Evolutionary conservation across 495 filamentous ascomycete genomes (phyloP).

Genomic region (Aspergillus bertholletiae): DNA sequence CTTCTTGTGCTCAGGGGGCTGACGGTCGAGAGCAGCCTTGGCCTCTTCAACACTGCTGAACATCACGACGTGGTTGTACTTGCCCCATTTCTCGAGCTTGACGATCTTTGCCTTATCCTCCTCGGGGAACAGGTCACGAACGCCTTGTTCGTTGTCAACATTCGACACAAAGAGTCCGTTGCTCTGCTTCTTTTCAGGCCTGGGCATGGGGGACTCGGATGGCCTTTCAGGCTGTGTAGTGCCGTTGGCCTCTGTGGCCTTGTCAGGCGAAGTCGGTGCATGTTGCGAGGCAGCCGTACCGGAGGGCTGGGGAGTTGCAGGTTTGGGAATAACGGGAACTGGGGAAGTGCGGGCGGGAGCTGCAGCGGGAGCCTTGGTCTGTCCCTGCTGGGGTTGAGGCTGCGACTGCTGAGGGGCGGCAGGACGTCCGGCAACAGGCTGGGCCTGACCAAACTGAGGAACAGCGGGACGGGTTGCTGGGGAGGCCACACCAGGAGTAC

Average conservation of each 20-base stretch:
- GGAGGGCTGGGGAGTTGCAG: conserved; percentile 51
- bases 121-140: conserved; percentile 72
- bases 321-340: conserved; percentile 50
- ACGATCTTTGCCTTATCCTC: conserved; percentile 76
- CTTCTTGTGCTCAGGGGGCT: conserved; percentile 71
- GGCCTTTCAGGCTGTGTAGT: conserved; percentile 34
- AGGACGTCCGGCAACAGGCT: conserved; percentile 22
- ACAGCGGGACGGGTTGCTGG: conserved; percentile 21
- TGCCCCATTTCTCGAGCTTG: conserved; percentile 73
- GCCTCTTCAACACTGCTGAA: conserved; percentile 77
- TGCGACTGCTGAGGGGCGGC: conserved; percentile 33
- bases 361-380: conserved; percentile 32
- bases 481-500: conserved; percentile 33
- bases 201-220: conserved; percentile 34
- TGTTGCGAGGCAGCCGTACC: conserved; percentile 33
- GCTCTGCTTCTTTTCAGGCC: conserved; percentile 52
- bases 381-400: conserved; percentile 31
- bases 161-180: conserved; percentile 83
- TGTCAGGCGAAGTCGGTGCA: conserved; percentile 29
- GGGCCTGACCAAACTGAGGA: conserved; percentile 43
- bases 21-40: conserved; percentile 65
- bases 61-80: conserved; percentile 73
- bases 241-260: conserved; percentile 35
- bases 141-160: conserved; percentile 70
- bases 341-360: conserved; percentile 44